Base-by-base conservation (phyloP, 139 green algal genomes). In the Medakamo hakoo region DNA sequence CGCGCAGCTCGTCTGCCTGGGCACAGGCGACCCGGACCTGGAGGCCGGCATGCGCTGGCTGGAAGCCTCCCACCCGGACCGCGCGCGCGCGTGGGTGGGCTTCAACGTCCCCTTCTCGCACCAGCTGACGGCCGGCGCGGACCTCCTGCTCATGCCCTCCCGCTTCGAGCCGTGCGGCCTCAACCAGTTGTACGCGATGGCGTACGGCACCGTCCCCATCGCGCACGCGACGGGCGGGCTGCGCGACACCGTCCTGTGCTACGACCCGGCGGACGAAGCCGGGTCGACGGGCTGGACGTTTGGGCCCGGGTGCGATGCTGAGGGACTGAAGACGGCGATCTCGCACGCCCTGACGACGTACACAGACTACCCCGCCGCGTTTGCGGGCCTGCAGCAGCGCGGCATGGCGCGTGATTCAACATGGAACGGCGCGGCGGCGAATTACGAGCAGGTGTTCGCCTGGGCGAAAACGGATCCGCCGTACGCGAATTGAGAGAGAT, bases 201-300 rank as follows among this genome's bases (percentile, higher is more conserved):
- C 82, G 1, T 97, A 97, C 68, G 93, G 93, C 62, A 96, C 92
- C 19, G 83, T 97, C 27, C 92, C 92, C 4, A 77, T 99, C 18
- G 67, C 83, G 27, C 75, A 83, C 27, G 72, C 76, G 2, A 73
- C 79, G 55, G 63, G 93, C 92, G 19, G 40, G 88, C 71, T 95
- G 66, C 63, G 84, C 3, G 88, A 96, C 71, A 95, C 88, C 1
- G 86, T 95, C 4, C 67, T 76, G 67, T 21, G 9, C 9, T 52
- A 21, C 16, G 40, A 52, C 40, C 40, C 40, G 9, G 40, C 40
- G 40, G 9, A 9, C 9, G 9, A 9, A 16, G 40, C 9, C 9
- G 40, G 40, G 9, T 21, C 40, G 9, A 52, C 9, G 9, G 40
- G 40, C 9, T 52, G 40, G 40, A 52, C 40, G 40, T 52, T 52